Evolutionary conservation across 1,284 basidiomycete species (phyloP).

Genomic region (Neotropicomus parvogracilis): DNA sequence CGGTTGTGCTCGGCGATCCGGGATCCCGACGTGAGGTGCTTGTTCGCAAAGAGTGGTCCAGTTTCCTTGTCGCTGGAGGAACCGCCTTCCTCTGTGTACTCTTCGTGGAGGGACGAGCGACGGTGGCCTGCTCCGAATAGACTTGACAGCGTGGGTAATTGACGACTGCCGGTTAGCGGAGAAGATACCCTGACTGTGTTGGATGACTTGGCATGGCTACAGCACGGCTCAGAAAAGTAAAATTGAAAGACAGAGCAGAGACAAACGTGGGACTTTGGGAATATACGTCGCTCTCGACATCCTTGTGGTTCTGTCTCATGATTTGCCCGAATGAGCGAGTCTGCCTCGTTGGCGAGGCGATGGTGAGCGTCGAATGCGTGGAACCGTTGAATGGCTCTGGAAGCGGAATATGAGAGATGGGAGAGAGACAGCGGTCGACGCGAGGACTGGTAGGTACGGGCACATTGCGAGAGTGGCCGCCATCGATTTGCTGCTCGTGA

Average conservation of each 20-base stretch:
- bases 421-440: slow-evolving; percentile 15
- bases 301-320: not conserved
- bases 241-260: not conserved
- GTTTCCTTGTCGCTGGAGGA: slow-evolving; percentile 1
- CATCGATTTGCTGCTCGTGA: not conserved
- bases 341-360: not conserved
- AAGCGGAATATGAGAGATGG: slow-evolving; percentile 19
- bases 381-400: slow-evolving; percentile 12
- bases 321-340: not conserved
- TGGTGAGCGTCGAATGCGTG: not conserved
- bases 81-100: not conserved
- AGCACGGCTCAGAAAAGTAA: slow-evolving; percentile 6
- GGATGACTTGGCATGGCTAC: slow-evolving; percentile 9
- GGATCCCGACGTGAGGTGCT: not conserved
- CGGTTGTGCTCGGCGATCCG: not conserved
- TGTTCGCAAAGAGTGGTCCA: not conserved
- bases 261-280: slow-evolving; percentile 14
- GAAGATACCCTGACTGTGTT: slow-evolving; percentile 12
- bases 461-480: not conserved
- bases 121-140: not conserved
- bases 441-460: slow-evolving; percentile 2
- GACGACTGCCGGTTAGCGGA: slow-evolving; percentile 10
- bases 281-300: not conserved
- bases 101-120: not conserved
- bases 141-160: not conserved